phyloP scores from a whole-genome alignment of 2,329 filamentous ascomycete genomes.

The Colletotrichum navitas region DNA sequence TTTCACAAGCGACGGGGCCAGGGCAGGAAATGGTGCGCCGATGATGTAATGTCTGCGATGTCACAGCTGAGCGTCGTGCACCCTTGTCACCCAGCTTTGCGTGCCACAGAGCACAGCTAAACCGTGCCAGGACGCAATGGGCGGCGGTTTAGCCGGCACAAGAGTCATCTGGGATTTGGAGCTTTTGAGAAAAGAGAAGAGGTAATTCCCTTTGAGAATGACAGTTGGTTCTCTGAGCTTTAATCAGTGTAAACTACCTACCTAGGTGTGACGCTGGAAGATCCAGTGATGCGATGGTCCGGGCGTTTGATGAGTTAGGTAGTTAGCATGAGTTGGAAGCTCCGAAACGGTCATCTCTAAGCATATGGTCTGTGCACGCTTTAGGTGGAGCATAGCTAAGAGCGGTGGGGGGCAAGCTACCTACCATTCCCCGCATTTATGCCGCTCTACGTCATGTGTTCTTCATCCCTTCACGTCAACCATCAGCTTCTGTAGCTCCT shows the following conservation, averaged over 20 bases:
- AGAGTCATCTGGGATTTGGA: not conserved
- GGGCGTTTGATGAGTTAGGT: not conserved
- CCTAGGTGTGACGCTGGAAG: conserved; percentile 9
- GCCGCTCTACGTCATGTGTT: conserved; percentile 48
- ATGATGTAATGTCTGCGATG: conserved; percentile 35
- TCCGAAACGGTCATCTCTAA: conserved; percentile 4
- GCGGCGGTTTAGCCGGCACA: not conserved
- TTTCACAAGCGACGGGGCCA: conserved; percentile 19
- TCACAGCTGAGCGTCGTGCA: conserved; percentile 19
- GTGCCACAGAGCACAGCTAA: conserved; percentile 22
- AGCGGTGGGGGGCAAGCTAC: conserved; percentile 38
- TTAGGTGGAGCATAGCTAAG: conserved; percentile 23
- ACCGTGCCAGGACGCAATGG: not conserved
- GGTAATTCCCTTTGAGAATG: not conserved
- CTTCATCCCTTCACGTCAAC: conserved; percentile 32
- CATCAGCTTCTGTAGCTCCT: conserved; percentile 30
- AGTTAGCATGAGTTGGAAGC: not conserved
- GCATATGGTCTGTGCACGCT: conserved; percentile 25
- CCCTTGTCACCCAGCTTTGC: conserved; percentile 27
- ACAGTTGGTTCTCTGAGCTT: conserved; percentile 32
- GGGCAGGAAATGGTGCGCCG: conserved; percentile 12
- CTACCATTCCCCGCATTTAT: conserved; percentile 45
- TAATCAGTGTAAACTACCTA: not conserved
- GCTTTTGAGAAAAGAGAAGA: not conserved
- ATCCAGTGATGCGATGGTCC: conserved; percentile 4